Conservation (phyloP, 2,329 filamentous ascomycete genomes). For the Incumbomyces delicatus region DNA sequence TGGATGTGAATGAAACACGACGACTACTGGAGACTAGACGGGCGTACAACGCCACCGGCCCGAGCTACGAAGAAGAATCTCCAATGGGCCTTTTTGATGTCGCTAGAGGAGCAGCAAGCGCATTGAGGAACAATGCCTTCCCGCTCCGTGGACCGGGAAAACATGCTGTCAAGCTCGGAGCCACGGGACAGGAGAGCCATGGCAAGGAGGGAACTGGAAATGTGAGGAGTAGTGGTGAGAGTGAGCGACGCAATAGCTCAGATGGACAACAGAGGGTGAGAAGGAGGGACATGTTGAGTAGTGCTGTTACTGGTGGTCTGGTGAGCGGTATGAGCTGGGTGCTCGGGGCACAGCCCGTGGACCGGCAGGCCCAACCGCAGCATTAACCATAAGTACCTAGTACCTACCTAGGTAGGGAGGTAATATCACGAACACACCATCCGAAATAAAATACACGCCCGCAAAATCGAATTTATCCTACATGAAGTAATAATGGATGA, state of each 20-base stretch:
- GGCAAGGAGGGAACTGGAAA: not conserved
- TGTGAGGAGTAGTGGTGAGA: slow-evolving; percentile 5
- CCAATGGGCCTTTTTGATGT: slow-evolving; percentile 45
- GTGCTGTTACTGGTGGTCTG: slow-evolving; percentile 52
- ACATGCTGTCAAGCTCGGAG: not conserved
- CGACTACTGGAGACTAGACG: slow-evolving; percentile 29
- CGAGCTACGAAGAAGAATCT: slow-evolving; percentile 31
- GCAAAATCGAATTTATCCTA: no score
- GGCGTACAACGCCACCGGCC: slow-evolving; percentile 18
- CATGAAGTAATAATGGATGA: no score
- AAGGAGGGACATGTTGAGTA: slow-evolving; percentile 50
- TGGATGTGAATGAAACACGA: slow-evolving; percentile 36
- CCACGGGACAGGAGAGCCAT: not conserved
- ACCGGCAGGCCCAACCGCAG: not conserved
- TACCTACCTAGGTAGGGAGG: no score
- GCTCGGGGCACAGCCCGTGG: slow-evolving; percentile 41
- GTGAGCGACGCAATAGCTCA: slow-evolving; percentile 4
- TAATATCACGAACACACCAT: no score
- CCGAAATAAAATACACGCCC: no score
- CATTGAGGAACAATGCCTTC: slow-evolving; percentile 37
- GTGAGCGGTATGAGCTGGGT: slow-evolving; percentile 57
- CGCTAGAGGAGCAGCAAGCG: slow-evolving; percentile 39
- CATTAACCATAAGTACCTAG: not conserved
- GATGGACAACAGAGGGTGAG: slow-evolving; percentile 29
- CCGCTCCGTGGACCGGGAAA: slow-evolving; percentile 25